Evolutionary conservation across 257 asterid genomes (phyloP).

Genomic region (Cinchona pubescens): DNA sequence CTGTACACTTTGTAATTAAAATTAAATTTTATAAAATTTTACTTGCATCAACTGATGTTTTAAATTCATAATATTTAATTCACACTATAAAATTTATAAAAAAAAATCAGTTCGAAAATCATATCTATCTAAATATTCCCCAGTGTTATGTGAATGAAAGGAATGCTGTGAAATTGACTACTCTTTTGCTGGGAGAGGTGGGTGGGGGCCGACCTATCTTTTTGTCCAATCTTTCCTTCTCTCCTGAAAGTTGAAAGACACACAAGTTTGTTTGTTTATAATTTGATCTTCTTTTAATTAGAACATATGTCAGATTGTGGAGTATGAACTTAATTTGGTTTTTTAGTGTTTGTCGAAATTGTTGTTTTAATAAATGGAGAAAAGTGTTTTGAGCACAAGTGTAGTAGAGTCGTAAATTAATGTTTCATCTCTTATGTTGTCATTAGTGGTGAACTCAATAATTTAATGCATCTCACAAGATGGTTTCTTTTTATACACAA

Average conservation of each 20-base stretch:
- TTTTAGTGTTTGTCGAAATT: constrained; percentile 3
- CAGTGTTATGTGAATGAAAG: neutral
- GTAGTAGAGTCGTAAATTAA: neutral
- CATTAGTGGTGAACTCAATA: neutral
- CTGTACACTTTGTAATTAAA: too few relatives aligned
- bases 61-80: too few relatives aligned
- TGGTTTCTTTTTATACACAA: neutral
- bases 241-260: too few relatives aligned
- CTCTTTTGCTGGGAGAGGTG: neutral
- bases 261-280: neutral
- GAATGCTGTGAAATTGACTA: neutral
- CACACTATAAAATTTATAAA: too few relatives aligned
- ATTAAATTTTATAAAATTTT: too few relatives aligned
- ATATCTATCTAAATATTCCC: too few relatives aligned
- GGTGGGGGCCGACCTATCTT: constrained; percentile 15
- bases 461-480: neutral
- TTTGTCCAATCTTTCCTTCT: constrained; percentile 11
- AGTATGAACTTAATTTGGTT: neutral
- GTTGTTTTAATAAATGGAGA: neutral
- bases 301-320: constrained; percentile 13
- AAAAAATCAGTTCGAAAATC: too few relatives aligned
- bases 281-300: neutral
- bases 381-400: neutral
- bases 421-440: neutral
- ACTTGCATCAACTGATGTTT: too few relatives aligned